Conservation (phyloP, 2,329 filamentous ascomycete species). For the Microascus cirrosus region DNA sequence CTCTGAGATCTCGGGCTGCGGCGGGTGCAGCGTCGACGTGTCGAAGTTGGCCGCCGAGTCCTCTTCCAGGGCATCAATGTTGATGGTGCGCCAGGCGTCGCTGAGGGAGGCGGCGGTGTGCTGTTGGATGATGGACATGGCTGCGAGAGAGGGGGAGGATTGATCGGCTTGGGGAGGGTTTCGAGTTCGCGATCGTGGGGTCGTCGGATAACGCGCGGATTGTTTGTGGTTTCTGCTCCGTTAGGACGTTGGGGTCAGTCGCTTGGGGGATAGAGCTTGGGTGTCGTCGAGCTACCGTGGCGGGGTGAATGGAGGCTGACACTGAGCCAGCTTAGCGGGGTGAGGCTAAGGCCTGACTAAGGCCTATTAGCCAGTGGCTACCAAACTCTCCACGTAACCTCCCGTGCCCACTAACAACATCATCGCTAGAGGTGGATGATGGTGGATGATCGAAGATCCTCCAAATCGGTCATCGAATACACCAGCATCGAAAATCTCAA, state of each 20-base stretch:
- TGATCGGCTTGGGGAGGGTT: not conserved
- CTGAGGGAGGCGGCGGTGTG: slow-evolving; percentile 47
- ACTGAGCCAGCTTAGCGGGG: not conserved
- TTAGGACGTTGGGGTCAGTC: not conserved
- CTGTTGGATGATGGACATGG: slow-evolving; percentile 59
- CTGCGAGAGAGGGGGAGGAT: not conserved
- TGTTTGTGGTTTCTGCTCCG: not conserved
- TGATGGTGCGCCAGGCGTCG: slow-evolving; percentile 76
- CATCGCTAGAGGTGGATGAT: not conserved
- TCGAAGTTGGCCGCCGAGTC: slow-evolving; percentile 91
- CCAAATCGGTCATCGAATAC: no score
- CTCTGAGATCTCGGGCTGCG: slow-evolving; percentile 62
- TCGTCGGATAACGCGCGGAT: not conserved
- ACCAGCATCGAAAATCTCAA: no score
- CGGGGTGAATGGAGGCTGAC: not conserved
- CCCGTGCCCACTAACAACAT: not conserved
- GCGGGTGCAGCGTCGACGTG: slow-evolving; percentile 68
- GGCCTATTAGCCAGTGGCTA: not conserved
- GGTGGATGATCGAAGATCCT: no score
- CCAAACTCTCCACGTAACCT: not conserved
- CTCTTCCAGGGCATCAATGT: slow-evolving; percentile 83
- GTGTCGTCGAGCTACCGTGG: not conserved
- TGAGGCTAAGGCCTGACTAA: not conserved
- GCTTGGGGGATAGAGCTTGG: not conserved
- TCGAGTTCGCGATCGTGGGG: not conserved